A percentile compares a stretch with the other conserved stretches of the same genome.
These are phyloP conservation scores for Solanum tarapatanum DNA, from an alignment of 257 asterid genomes.

Conservation along the genomic window DNA sequence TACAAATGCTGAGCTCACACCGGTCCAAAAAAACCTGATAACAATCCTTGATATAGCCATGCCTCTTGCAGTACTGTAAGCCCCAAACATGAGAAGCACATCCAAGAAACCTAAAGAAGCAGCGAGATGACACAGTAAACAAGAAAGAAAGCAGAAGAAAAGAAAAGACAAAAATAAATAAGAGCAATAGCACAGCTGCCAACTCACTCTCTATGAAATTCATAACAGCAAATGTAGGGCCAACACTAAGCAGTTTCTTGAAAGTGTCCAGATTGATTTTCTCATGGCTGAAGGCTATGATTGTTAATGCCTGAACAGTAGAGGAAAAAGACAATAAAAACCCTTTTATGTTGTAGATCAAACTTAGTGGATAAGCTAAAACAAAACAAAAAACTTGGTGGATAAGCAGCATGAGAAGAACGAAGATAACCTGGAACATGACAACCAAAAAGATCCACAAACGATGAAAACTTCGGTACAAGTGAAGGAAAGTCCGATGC, in stretches of 20 bases:
- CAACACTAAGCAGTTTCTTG: slow-evolving; percentile 68
- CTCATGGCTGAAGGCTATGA: slow-evolving; percentile 71
- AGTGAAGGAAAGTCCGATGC: slow-evolving; percentile 91
- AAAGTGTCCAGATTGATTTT: slow-evolving; percentile 57
- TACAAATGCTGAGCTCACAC: slow-evolving; percentile 60
- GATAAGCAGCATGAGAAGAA: neutral
- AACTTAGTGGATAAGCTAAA: neutral
- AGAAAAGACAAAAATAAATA: neutral
- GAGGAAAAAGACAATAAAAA: neutral
- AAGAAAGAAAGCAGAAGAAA: slow-evolving; percentile 8
- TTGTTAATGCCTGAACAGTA: slow-evolving; percentile 56
- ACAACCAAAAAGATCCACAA: slow-evolving; percentile 82
- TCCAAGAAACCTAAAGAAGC: slow-evolving; percentile 62
- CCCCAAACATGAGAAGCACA: slow-evolving; percentile 87
- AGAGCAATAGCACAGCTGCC: neutral
- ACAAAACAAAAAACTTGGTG: slow-evolving; percentile 2
- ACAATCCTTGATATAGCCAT: slow-evolving; percentile 95
- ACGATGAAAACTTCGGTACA: slow-evolving; percentile 96
- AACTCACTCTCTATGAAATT: slow-evolving; percentile 83
- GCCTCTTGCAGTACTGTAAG: slow-evolving; percentile 84
- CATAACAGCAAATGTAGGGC: slow-evolving; percentile 84
- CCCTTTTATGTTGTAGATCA: neutral
- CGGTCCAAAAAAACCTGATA: slow-evolving; percentile 87
- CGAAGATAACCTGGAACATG: slow-evolving; percentile 80
- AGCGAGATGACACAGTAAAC: slow-evolving; percentile 9